Percentiles rank a stretch among this genome's conserved stretches.
Conservation (phyloP, 805 yeast species). For the Cyberlindnera misumaiensis region DNA sequence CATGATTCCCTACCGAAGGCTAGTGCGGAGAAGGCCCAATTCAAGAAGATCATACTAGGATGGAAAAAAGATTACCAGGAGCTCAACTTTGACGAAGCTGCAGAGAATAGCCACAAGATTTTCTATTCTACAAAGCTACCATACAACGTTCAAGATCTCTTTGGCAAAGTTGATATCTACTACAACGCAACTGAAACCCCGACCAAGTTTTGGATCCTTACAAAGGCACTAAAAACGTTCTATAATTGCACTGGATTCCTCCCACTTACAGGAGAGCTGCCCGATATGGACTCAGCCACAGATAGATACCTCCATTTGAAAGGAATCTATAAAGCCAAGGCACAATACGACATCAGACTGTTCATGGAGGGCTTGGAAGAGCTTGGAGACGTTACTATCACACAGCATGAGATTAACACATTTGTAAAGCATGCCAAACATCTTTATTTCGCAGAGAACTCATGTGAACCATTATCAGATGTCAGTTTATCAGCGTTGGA, state of each 20-base stretch:
- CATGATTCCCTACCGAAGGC: constrained; percentile 27
- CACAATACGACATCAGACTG: constrained; percentile 37
- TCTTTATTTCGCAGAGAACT: constrained; percentile 23
- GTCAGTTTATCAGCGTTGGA: constrained; percentile 6
- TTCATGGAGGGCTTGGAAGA: constrained; percentile 31
- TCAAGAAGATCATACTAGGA: constrained; percentile 30
- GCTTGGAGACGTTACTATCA: constrained; percentile 8
- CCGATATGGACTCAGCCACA: constrained; percentile 86
- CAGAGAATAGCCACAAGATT: constrained; percentile 37
- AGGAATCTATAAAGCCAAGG: constrained; percentile 49
- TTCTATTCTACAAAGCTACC: constrained; percentile 30
- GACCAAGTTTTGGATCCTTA: constrained; percentile 54
- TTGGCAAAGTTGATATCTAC: constrained; percentile 10
- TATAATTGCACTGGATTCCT: constrained; percentile 35
- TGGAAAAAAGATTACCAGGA: constrained; percentile 33
- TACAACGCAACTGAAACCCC: constrained; percentile 9
- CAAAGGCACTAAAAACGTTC: constrained; percentile 47
- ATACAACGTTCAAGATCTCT: constrained; percentile 19
- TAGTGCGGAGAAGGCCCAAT: constrained; percentile 34
- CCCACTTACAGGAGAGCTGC: constrained; percentile 72
- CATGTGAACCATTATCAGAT: constrained; percentile 2
- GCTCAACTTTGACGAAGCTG: constrained; percentile 46
- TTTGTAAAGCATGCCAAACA: constrained; percentile 61
- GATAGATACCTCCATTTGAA: constrained; percentile 52
- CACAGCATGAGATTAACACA: constrained; percentile 29